Conservation (phyloP, 768 basidiomycete species). For the Hygrophorus russula region DNA sequence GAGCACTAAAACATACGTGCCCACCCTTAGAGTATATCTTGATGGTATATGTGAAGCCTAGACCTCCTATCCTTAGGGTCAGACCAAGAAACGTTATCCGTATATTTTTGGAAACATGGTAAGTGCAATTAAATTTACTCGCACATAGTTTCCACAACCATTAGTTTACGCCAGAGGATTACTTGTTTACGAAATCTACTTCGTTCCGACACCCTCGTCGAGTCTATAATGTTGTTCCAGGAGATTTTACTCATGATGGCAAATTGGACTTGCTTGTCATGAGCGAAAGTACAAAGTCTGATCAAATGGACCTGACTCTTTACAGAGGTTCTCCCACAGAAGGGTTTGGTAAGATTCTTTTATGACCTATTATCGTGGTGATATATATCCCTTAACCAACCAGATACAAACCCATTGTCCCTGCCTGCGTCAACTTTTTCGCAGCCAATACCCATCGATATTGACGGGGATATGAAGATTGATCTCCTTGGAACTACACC, state of each 20-base stretch:
- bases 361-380: no score
- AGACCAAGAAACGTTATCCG: constrained; percentile 68
- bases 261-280: constrained; percentile 85
- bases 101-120: constrained; percentile 82
- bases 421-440: constrained; percentile 55
- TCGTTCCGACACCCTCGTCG: constrained; percentile 43
- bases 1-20: constrained; percentile 19
- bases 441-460: constrained; percentile 82
- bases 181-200: constrained; percentile 37
- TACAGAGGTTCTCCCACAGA: constrained; percentile 54
- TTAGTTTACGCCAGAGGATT: constrained; percentile 34
- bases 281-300: constrained; percentile 41
- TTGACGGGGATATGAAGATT: constrained; percentile 81
- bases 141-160: constrained; percentile 2
- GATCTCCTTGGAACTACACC: constrained; percentile 69
- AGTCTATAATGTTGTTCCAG: constrained; percentile 79
- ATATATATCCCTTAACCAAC: constrained; percentile 3
- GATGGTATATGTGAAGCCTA: constrained; percentile 33
- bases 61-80: constrained; percentile 68
- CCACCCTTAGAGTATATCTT: neutral
- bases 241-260: constrained; percentile 90
- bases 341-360: constrained; percentile 51
- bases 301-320: constrained; percentile 53
- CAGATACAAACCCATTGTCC: constrained; percentile 34
- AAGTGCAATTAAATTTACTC: constrained; percentile 10